Conservation (phyloP, 2,329 filamentous ascomycete species). For the Colletotrichum phormii region DNA sequence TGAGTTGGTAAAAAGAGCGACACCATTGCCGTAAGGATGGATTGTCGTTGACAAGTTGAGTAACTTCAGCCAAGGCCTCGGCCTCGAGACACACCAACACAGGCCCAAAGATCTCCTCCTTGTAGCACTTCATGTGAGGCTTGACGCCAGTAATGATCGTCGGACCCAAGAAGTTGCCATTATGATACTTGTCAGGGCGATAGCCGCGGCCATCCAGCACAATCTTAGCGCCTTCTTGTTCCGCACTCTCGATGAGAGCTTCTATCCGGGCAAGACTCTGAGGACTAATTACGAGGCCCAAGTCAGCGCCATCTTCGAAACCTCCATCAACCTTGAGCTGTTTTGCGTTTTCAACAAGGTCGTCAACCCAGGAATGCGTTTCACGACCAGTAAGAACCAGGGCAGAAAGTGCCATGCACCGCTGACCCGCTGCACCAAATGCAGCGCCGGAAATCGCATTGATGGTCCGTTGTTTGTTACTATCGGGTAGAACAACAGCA, state of each 20-base stretch:
- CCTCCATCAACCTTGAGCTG: neutral
- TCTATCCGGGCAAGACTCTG: neutral
- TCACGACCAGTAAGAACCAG: neutral
- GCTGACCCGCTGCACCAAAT: constrained; percentile 76
- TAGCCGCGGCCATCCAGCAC: neutral
- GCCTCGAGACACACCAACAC: constrained; percentile 47
- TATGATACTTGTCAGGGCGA: neutral
- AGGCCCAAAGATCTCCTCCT: constrained; percentile 50
- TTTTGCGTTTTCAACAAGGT: neutral
- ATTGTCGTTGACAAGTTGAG: constrained; percentile 42
- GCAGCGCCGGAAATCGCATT: constrained; percentile 76
- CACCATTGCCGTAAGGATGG: constrained; percentile 50
- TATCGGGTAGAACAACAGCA: constrained; percentile 73
- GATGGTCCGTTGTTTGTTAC: constrained; percentile 76
- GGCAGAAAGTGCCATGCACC: constrained; percentile 73
- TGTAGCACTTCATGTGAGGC: constrained; percentile 50
- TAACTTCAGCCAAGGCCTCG: neutral
- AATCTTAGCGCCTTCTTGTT: neutral
- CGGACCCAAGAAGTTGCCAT: constrained; percentile 40
- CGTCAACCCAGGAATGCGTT: neutral
- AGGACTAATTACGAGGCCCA: constrained; percentile 51
- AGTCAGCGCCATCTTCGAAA: constrained; percentile 54
- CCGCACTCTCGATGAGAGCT: neutral
- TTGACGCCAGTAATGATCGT: constrained; percentile 49
- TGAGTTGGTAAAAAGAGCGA: constrained; percentile 48